Conservation (phyloP, 805 yeast genomes). For the Henningerozyma blattae region DNA sequence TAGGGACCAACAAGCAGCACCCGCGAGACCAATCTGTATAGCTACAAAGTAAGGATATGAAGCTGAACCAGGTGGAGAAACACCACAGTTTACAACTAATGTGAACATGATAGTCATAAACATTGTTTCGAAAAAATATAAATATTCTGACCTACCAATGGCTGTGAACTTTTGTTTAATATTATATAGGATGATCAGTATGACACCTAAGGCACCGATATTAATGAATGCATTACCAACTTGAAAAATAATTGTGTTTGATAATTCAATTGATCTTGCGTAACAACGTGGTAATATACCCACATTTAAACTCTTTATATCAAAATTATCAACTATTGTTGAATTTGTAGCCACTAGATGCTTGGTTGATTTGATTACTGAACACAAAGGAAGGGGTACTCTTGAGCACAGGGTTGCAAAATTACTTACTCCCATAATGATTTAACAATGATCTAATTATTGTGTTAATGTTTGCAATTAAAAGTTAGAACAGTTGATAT, state of each 20-base stretch:
- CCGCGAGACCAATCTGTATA: slow-evolving; percentile 61
- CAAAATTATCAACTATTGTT: slow-evolving; percentile 11
- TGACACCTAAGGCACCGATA: slow-evolving; percentile 54
- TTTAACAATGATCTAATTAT: too few relatives aligned
- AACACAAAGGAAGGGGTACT: slow-evolving; percentile 71
- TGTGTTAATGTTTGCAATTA: too few relatives aligned
- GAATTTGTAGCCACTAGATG: slow-evolving; percentile 17
- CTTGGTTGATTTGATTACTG: slow-evolving; percentile 48
- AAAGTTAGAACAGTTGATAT: too few relatives aligned
- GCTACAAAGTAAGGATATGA: slow-evolving; percentile 77
- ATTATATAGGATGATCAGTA: slow-evolving; percentile 62
- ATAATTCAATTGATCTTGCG: slow-evolving; percentile 74
- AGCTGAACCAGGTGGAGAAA: slow-evolving; percentile 70
- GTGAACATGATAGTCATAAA: slow-evolving; percentile 49
- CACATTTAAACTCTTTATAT: slow-evolving; percentile 25
- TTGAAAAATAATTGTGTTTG: slow-evolving; percentile 85
- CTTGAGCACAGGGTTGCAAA: slow-evolving; percentile 40
- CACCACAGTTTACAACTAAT: slow-evolving; percentile 83
- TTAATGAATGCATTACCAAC: slow-evolving; percentile 81
- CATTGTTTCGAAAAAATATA: slow-evolving; percentile 53
- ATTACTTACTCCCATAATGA: slow-evolving; percentile 17
- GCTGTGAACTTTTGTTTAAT: slow-evolving; percentile 85
- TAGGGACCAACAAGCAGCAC: slow-evolving; percentile 59
- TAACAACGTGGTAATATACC: slow-evolving; percentile 76
- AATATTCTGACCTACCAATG: slow-evolving; percentile 81